Evolutionary conservation across 1,284 basidiomycete genomes (phyloP).

Genomic region (Cryptococcus sp.): DNA sequence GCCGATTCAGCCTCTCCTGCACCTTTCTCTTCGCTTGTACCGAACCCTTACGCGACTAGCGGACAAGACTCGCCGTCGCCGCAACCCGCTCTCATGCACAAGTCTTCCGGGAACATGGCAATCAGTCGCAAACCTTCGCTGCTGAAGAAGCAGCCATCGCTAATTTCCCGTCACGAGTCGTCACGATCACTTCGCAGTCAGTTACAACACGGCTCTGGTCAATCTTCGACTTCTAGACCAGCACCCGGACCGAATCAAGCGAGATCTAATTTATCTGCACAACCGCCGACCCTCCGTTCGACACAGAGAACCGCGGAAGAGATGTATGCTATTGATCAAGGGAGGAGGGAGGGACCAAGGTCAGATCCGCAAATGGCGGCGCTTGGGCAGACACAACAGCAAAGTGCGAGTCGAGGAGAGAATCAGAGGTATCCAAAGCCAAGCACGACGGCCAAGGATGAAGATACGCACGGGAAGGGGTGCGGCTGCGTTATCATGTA

Average conservation of each 20-base stretch:
- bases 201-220: not conserved
- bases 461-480: slow-evolving; percentile 21
- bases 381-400: not conserved
- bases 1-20: slow-evolving; percentile 8
- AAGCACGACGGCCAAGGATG: slow-evolving; percentile 3
- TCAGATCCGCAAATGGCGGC: too few relatives aligned
- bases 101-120: not conserved
- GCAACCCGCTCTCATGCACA: not conserved
- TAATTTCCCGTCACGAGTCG: not conserved
- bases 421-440: not conserved
- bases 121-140: slow-evolving; percentile 4
- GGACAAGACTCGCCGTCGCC: not conserved
- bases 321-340: slow-evolving; percentile 13
- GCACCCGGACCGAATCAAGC: not conserved
- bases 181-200: not conserved
- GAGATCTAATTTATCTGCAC: not conserved
- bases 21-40: slow-evolving; percentile 6
- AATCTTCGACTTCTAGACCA: not conserved
- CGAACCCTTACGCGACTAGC: not conserved
- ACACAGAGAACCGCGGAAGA: slow-evolving; percentile 18
- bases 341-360: slow-evolving; percentile 1
- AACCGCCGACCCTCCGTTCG: slow-evolving; percentile 13
- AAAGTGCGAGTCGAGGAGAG: not conserved
- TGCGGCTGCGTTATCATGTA: slow-evolving; percentile 31
- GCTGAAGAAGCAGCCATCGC: not conserved